Evolutionary conservation across 2,329 filamentous ascomycete species (phyloP), one percentile per base, ranked within the genome.

Genomic region (Bipolaris sorokiniana): DNA sequence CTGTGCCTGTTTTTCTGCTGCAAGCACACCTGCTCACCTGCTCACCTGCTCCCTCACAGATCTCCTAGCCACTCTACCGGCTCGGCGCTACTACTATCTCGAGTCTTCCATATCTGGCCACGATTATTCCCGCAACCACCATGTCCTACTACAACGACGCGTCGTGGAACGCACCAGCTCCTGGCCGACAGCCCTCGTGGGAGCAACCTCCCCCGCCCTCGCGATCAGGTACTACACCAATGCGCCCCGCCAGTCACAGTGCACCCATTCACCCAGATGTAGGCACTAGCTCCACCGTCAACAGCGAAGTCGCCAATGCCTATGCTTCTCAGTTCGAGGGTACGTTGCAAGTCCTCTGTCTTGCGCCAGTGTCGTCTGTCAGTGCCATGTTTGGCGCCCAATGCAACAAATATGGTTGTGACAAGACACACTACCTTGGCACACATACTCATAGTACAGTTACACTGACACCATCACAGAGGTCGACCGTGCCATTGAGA

Each of bases 401-500:
- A 44, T 57, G 49, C 44, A n/a, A 54, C 37, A 53, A 16, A 26
- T 38, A 23, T 53, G 50, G 50, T 38, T 37, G 44, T 57, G 44
- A 53, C 54, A 53, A 44, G 37, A 38, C 36, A 36, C 20, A 42
- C 4, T 15, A 41, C 20, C 13, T 41, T 3, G 13, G 41, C n/a
- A 45, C 23, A 45, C 23, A 45, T 9, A 31, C 26, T 28, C 4
- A 2, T 45, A n/a, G n/a, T 6, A 10, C 15, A 3, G 6, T 18
- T 33, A n/a, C 46, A 56, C 66, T 72, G 49, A 70, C 57, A 47
- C 28, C 3, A 22, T 49, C 53, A 51, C 73, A 97, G 95, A 99
- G 86, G 92, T 99, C 70, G 95, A 98, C 66, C 90, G 94, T 76
- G 94, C 94, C 67, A 88, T 94, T 72, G 95, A 98, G 74, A 98